Evolutionary conservation across 2,329 filamentous ascomycete genomes (phyloP), one percentile per base, ranked within the genome.

Genomic region (Colletotrichum sp.): DNA sequence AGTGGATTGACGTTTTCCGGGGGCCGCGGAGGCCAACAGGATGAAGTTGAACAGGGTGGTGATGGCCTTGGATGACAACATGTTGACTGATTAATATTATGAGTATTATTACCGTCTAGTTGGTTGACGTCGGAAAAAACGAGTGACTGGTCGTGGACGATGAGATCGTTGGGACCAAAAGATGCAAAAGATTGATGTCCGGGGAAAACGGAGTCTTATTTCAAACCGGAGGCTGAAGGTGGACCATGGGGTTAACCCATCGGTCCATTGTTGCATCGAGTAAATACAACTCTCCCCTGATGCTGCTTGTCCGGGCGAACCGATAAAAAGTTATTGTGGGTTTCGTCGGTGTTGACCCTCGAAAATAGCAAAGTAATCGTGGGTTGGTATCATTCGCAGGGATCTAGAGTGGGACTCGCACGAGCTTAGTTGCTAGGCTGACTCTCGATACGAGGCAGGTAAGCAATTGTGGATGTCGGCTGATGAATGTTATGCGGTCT

Each of bases 1-100:
- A 12, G 73, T 65, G 3, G 70, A 68, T 26, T 76, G 73, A 48
- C 73, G 73, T 48, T 76, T 76, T 24, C 73, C 70, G 21, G 73
- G 73, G 70, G 73, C 73, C 24, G 73, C 73, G 24, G 73, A 69
- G 56, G 73, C 73, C 70, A 69, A 15, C 43, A 76, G 70, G n/a
- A 73, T 13, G 8, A 76, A 30, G 65, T 73, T 76, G 70, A 76
- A 73, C 48, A 76, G 64, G 48, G 36, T 60, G 24, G 70, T 30
- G 64, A 61, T 36, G 60, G 68, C 38, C 36, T 65, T 76, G 12
- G 32, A 48, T 9, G 73, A 76, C 58, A 69, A 18, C 73, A 76
- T 76, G 5, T 52, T 65, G 64, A 24, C 34, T 28, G 28, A 76
- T 76, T 76, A 76, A 13, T 30, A 73, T 76, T 76, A 76, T 4